phyloP scores from a whole-genome alignment of 805 yeast genomes.

The Saccharomycopsis capsularis region DNA sequence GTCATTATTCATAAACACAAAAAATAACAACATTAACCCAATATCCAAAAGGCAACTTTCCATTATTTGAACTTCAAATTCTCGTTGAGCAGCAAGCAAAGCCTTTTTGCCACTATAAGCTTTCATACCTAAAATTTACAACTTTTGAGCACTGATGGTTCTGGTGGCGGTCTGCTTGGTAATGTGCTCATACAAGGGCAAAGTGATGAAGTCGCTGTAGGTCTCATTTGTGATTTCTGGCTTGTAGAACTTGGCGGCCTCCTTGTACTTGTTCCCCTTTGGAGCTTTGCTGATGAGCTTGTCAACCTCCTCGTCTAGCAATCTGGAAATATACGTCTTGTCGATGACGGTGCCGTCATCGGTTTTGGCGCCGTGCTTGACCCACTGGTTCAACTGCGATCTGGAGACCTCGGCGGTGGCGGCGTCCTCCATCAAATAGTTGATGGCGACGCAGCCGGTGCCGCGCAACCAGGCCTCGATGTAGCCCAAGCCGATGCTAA shows the following conservation, averaged over 20 bases:
- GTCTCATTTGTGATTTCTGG: constrained; percentile 61
- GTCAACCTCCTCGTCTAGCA: constrained; percentile 49
- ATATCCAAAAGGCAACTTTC: too few species aligned
- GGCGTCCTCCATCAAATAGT: constrained; percentile 72
- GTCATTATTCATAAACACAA: too few species aligned
- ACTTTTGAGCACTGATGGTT: constrained; percentile 12
- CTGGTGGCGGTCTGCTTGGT: constrained; percentile 28
- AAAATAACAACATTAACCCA: too few species aligned
- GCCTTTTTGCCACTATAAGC: too few species aligned
- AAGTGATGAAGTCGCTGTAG: constrained; percentile 60
- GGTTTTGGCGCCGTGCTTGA: constrained; percentile 51
- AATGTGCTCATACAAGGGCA: constrained; percentile 53
- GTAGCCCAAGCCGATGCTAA: constrained; percentile 58
- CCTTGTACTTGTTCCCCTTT: constrained; percentile 41
- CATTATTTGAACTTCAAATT: too few species aligned
- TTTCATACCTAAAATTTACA: too few species aligned
- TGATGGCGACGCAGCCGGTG: constrained; percentile 66
- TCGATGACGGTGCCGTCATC: constrained; percentile 49
- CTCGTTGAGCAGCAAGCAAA: too few species aligned
- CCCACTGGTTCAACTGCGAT: constrained; percentile 71
- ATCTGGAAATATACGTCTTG: constrained; percentile 41
- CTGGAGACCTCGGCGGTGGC: constrained; percentile 77
- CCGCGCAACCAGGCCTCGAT: constrained; percentile 73
- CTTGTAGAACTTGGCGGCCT: constrained; percentile 50
- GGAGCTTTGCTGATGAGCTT: constrained; percentile 43